Evolutionary conservation across 129 eudicot species (phyloP).

Genomic region (Pulicaria dysenterica): DNA sequence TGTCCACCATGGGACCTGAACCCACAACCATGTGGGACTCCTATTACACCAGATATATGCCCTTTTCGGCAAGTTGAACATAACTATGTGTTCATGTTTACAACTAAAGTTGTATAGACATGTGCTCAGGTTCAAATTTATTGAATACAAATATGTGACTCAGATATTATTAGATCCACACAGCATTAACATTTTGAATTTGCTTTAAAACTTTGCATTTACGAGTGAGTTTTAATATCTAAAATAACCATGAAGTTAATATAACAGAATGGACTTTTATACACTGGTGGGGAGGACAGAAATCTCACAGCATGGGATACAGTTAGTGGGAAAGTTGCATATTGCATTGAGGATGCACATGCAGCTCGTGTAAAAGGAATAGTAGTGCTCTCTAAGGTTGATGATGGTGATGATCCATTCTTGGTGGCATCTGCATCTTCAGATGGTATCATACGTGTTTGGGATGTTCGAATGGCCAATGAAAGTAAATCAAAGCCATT

Average conservation of each 20-base stretch:
- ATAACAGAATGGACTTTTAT: constrained; percentile 71
- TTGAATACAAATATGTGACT: neutral
- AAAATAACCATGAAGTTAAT: neutral
- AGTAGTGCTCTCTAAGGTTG: constrained; percentile 66
- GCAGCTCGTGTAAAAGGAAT: constrained; percentile 85
- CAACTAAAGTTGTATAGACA: neutral
- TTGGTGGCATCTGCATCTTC: constrained; percentile 94
- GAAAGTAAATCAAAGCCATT: constrained; percentile 66
- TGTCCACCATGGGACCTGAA: too few relatives aligned
- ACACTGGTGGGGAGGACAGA: constrained; percentile 93
- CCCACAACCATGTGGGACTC: too few relatives aligned
- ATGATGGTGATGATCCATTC: constrained; percentile 64
- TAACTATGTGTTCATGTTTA: neutral
- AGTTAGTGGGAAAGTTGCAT: constrained; percentile 73
- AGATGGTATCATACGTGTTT: constrained; percentile 87
- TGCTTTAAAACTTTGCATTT: too few relatives aligned
- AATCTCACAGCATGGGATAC: constrained; percentile 93
- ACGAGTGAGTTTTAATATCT: neutral
- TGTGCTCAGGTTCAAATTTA: neutral
- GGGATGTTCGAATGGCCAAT: constrained; percentile 77
- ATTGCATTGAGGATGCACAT: constrained; percentile 86
- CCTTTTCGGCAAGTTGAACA: neutral
- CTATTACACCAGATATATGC: too few relatives aligned
- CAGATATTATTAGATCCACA: too few relatives aligned
- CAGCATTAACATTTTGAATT: neutral